phyloP scores from a whole-genome alignment of 2,329 filamentous ascomycete species.

The Phaeosphaeriaceae sp. region DNA sequence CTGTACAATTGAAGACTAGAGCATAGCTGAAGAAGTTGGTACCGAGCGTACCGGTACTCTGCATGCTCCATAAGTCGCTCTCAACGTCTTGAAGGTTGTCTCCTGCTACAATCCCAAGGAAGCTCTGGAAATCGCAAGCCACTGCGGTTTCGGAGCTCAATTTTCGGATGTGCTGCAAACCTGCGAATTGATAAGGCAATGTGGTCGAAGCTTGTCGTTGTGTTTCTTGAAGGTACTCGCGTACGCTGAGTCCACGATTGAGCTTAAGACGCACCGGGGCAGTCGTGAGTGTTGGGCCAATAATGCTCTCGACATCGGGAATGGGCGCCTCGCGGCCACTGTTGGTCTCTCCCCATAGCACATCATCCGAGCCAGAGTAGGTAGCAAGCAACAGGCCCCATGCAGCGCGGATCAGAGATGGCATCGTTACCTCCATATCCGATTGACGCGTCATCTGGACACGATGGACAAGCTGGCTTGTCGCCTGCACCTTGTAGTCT shows the following conservation, averaged over 20 bases:
- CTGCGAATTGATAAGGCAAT: conserved; percentile 47
- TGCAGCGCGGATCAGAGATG: conserved; percentile 51
- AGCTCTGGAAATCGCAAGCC: conserved; percentile 57
- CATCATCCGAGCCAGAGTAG: conserved; percentile 56
- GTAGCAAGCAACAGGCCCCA: conserved; percentile 56
- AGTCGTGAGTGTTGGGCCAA: conserved; percentile 51
- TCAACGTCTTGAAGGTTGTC: conserved; percentile 38
- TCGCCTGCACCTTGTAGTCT: conserved; percentile 40
- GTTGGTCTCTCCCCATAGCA: conserved; percentile 55
- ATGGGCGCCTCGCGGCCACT: conserved; percentile 47
- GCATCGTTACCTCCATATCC: conserved; percentile 40
- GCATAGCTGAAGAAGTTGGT: conserved; percentile 48
- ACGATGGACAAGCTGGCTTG: conserved; percentile 29
- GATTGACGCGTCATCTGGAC: conserved; percentile 24
- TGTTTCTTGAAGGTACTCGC: conserved; percentile 36
- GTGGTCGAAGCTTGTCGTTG: conserved; percentile 36
- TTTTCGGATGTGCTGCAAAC: conserved; percentile 56
- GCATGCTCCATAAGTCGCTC: conserved; percentile 39
- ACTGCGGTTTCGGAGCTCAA: conserved; percentile 47
- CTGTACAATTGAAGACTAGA: conserved; percentile 41
- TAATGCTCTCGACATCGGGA: conserved; percentile 46
- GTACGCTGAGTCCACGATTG: conserved; percentile 34
- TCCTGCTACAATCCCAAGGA: conserved; percentile 52
- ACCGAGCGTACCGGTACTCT: conserved; percentile 40
- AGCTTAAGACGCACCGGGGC: conserved; percentile 53